Evolutionary conservation across 2,329 filamentous ascomycete species (phyloP).

Genomic region (Pyrenochaeta sp.): DNA sequence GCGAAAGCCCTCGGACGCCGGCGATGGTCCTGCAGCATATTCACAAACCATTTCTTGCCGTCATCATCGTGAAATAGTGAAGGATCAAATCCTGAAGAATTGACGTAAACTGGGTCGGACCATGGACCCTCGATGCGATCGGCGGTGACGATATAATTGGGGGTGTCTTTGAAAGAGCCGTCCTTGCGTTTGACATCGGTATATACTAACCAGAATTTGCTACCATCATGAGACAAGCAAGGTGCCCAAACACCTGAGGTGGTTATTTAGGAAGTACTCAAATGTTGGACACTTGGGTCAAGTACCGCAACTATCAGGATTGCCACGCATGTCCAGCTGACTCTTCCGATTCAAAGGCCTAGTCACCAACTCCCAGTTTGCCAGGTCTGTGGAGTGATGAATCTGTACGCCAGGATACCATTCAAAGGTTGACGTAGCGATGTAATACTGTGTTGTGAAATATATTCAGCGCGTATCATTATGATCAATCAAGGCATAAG

Average conservation of each 20-base stretch:
- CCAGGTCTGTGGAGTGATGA: conserved; percentile 64
- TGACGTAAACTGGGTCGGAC: conserved; percentile 68
- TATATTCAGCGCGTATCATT: neutral
- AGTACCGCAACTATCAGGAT: conserved; percentile 60
- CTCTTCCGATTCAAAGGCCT: conserved; percentile 61
- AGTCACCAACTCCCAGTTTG: conserved; percentile 63
- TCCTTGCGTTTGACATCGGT: conserved; percentile 74
- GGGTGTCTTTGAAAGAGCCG: conserved; percentile 70
- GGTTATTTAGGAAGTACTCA: conserved; percentile 2
- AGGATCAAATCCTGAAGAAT: conserved; percentile 70
- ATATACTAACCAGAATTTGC: conserved; percentile 70
- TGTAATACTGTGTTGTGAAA: conserved; percentile 55
- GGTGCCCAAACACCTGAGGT: conserved; percentile 66
- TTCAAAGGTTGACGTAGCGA: conserved; percentile 70
- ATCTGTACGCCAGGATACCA: conserved; percentile 65
- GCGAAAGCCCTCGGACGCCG: conserved; percentile 55
- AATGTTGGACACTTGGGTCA: neutral
- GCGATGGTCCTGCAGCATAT: conserved; percentile 49
- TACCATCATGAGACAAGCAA: conserved; percentile 68
- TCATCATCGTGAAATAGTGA: conserved; percentile 48
- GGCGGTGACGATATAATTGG: conserved; percentile 68
- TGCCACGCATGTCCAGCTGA: conserved; percentile 62
- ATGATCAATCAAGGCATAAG: too few species aligned
- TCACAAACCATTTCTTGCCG: conserved; percentile 50
- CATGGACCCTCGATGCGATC: conserved; percentile 65